Conservation (phyloP, 2,329 filamentous ascomycete species). For the Penicillium rolfsii region DNA sequence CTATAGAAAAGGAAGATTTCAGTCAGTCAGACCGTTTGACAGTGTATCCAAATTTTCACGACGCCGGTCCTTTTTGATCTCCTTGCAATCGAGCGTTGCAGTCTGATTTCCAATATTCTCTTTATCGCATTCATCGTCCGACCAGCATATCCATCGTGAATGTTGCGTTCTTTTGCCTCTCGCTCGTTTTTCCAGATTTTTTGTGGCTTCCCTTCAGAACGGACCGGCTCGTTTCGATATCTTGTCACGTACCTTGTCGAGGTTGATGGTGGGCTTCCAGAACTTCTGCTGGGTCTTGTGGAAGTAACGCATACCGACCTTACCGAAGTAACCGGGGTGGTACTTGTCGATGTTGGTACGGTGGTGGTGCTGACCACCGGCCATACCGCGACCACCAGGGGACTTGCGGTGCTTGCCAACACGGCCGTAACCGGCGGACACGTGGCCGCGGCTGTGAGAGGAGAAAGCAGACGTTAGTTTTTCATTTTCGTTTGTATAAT, state of each 20-base stretch:
- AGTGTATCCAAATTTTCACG: not conserved
- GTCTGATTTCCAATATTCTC: slow-evolving; percentile 4
- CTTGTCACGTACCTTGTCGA: slow-evolving; percentile 78
- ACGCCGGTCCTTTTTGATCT: slow-evolving; percentile 3
- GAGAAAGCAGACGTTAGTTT: slow-evolving; percentile 30
- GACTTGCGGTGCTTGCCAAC: slow-evolving; percentile 98
- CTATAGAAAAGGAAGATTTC: slow-evolving; percentile 51
- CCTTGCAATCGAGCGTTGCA: not conserved
- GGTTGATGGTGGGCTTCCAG: slow-evolving; percentile 99
- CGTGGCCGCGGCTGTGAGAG: slow-evolving; percentile 80
- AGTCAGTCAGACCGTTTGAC: slow-evolving; percentile 22
- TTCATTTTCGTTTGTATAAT: not conserved
- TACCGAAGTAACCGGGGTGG: slow-evolving; percentile 99
- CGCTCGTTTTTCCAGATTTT: not conserved
- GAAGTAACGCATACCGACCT: slow-evolving; percentile 95
- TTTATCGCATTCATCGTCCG: slow-evolving; percentile 4
- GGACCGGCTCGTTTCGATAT: slow-evolving; percentile 16
- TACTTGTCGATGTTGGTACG: slow-evolving; percentile 90
- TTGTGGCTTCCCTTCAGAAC: not conserved
- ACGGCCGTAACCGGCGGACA: slow-evolving; percentile 97
- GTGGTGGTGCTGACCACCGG: slow-evolving; percentile 99
- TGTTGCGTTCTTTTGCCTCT: not conserved
- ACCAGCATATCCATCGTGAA: slow-evolving; percentile 5
- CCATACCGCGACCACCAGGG: slow-evolving; percentile 78
- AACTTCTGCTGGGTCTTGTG: slow-evolving; percentile 94